Conservation (phyloP, 2,329 filamentous ascomycete species). For the Kalaharituber pfeilii region DNA sequence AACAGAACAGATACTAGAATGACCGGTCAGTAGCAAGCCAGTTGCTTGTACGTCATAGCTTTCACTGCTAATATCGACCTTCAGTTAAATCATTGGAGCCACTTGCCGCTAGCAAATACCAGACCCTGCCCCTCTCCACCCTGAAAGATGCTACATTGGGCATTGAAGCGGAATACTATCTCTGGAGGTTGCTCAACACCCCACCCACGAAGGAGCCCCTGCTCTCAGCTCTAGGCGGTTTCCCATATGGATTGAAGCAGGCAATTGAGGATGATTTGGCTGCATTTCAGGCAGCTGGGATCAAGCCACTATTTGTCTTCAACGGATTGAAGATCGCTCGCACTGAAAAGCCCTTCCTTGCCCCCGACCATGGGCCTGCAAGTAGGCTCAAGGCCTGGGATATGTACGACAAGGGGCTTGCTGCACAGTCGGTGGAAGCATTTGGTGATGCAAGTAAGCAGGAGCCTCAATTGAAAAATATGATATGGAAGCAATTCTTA, state of each 20-base stretch:
- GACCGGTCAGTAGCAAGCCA: background rate
- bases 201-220: slow-evolving; percentile 65
- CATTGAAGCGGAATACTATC: slow-evolving; percentile 79
- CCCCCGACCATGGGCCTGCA: slow-evolving; percentile 45
- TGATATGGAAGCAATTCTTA: background rate
- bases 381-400: slow-evolving; percentile 70
- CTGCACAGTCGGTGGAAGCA: slow-evolving; percentile 62
- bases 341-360: slow-evolving; percentile 45
- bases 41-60: background rate
- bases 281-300: slow-evolving; percentile 48
- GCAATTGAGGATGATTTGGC: slow-evolving; percentile 64
- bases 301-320: slow-evolving; percentile 79
- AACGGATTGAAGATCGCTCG: slow-evolving; percentile 68
- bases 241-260: slow-evolving; percentile 58
- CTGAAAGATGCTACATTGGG: slow-evolving; percentile 60
- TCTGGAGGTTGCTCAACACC: slow-evolving; percentile 58
- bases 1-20: too few species aligned
- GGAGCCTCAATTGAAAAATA: background rate
- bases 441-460: slow-evolving; percentile 64
- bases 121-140: slow-evolving; percentile 46
- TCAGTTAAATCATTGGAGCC: slow-evolving; percentile 13
- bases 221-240: slow-evolving; percentile 71
- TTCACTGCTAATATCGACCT: background rate
- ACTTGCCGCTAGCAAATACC: slow-evolving; percentile 31
- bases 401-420: slow-evolving; percentile 64